These are phyloP conservation scores for Chrysanthemum makinoi DNA, from an alignment of 129 eudicot genomes.

Conservation along the genomic window DNA sequence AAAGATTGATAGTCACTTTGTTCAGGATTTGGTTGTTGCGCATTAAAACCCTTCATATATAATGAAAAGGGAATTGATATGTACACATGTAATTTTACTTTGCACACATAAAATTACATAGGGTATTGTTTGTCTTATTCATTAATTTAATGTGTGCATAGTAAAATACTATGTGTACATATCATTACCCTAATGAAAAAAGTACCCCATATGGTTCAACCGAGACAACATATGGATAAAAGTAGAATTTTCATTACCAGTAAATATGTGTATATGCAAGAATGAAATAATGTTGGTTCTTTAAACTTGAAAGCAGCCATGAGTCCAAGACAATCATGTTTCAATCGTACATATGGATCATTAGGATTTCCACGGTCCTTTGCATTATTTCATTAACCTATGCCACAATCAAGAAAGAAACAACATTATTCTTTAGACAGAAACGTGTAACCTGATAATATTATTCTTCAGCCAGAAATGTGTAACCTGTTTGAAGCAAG, in stretches of 20 bases:
- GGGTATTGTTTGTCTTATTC: no score
- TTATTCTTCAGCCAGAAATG: no score
- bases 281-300: constrained; percentile 57
- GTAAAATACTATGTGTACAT: no score
- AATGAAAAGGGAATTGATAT: no score
- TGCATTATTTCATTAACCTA: constrained; percentile 30
- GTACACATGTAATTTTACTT: no score
- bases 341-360: constrained; percentile 80
- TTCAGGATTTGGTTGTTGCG: no score
- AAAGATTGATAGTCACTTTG: no score
- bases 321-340: constrained; percentile 89
- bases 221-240: constrained; percentile 14
- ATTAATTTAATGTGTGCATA: no score
- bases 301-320: constrained; percentile 88
- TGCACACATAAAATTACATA: no score
- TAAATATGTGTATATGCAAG: constrained; percentile 81
- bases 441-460: no score
- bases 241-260: constrained; percentile 51
- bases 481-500: no score
- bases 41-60: no score
- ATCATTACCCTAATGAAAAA: background rate
- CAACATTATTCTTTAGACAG: background rate
- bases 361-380: constrained; percentile 60
- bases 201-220: background rate
- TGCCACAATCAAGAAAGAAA: constrained; percentile 24